These are phyloP conservation scores for Ciborinia camelliae DNA, from an alignment of 2,329 filamentous ascomycete species.

Conservation along the genomic window DNA sequence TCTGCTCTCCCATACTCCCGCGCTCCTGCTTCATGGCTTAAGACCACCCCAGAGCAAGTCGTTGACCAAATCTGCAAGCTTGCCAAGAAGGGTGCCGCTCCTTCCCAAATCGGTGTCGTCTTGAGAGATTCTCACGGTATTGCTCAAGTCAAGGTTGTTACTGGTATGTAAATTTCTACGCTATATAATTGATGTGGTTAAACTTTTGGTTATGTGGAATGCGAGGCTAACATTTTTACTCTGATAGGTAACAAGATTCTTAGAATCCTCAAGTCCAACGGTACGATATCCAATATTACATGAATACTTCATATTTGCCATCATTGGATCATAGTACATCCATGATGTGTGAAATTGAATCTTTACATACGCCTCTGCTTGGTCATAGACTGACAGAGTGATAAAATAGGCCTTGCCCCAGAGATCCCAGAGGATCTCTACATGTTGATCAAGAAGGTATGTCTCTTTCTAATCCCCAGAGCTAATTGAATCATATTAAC, in stretches of 20 bases:
- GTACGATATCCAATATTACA: constrained; percentile 59
- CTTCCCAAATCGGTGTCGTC: constrained; percentile 98
- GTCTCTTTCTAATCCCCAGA: constrained; percentile 19
- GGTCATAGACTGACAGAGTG: constrained; percentile 92
- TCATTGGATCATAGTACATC: constrained; percentile 38
- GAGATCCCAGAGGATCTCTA: constrained; percentile 99
- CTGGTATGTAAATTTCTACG: constrained; percentile 59
- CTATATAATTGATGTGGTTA: not conserved
- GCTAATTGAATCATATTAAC: constrained; percentile 26
- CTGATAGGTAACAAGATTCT: constrained; percentile 95
- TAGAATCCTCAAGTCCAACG: constrained; percentile 94
- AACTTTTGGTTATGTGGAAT: not conserved
- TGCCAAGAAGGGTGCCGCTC: constrained; percentile 97
- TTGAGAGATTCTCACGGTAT: constrained; percentile 98
- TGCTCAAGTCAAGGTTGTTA: constrained; percentile 96
- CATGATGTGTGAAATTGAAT: constrained; percentile 28
- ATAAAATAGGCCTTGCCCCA: constrained; percentile 84
- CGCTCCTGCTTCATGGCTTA: constrained; percentile 89
- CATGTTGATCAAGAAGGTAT: constrained; percentile 99
- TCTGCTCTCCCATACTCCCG: constrained; percentile 97
- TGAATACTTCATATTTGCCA: constrained; percentile 24
- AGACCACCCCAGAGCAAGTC: constrained; percentile 97
- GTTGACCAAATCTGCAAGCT: constrained; percentile 99
- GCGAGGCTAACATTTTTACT: constrained; percentile 32
- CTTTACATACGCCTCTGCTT: constrained; percentile 69